These are phyloP conservation scores for Castanopsis chinensis DNA, from an alignment of 306 rosid genomes.

Conservation along the genomic window DNA sequence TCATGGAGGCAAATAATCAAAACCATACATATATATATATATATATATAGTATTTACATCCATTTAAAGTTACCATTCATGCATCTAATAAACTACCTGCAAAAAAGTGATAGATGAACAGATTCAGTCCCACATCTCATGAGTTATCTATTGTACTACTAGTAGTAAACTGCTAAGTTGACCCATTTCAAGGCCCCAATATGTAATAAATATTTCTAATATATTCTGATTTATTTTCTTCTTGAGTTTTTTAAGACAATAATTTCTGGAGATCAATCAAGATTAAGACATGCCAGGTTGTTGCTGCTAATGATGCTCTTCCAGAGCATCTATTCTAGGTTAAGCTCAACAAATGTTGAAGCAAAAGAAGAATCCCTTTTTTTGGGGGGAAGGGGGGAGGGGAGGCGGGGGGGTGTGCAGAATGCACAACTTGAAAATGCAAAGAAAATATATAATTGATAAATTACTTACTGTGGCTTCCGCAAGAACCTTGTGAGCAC, in stretches of 20 bases:
- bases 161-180: too few species aligned
- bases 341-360: neutral
- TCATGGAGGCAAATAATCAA: neutral
- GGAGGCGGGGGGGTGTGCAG: neutral
- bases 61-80: neutral
- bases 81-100: neutral
- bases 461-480: constrained; percentile 67
- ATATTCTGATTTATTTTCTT: too few species aligned
- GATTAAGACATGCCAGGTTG: too few species aligned
- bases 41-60: neutral
- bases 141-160: neutral
- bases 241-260: too few species aligned
- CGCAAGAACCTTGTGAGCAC: constrained; percentile 65
- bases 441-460: neutral
- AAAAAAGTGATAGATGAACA: neutral
- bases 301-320: too few species aligned
- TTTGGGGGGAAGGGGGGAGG: neutral
- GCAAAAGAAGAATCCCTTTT: neutral
- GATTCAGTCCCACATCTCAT: neutral
- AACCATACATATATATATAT: neutral
- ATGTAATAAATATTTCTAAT: too few species aligned
- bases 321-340: neutral
- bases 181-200: too few species aligned
- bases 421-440: neutral
- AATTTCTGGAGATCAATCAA: too few species aligned